Evolutionary conservation across 78 protist species (phyloP), one percentile per base, ranked within the genome.

Genomic region (Guillardia theta): DNA sequence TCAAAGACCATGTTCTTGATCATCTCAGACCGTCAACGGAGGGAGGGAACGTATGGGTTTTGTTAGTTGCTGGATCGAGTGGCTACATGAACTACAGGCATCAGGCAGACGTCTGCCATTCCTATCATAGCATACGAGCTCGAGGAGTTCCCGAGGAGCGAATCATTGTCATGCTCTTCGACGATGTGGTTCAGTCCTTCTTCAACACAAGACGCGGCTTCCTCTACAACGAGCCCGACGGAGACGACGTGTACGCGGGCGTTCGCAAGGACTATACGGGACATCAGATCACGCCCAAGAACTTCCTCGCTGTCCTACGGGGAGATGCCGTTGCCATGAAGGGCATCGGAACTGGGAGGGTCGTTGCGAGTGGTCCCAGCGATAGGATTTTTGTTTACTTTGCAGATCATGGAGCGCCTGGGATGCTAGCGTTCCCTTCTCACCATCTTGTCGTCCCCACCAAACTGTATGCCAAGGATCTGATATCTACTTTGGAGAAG

Each of bases 381-480:
- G 93, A 87, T 39, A 45, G 47, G 83, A 24, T 92, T 27, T 8
- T 92, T 39, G 64, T 92, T 43, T 92, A 39, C 58, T 95, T 37
- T 41, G 5, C 93, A 30, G 88, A 92, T 43, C 88, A 76, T 64
- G 94, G 94, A 8, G 53, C 93, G 45, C 94, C 96, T 0, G 96
- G 96, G 24, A 9, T 95, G 37, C 45, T 95, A 8, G 77, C 64
- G 47, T 64, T 95, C 50, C 96, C 96, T 47, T 58, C 88, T 33
- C 41, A n/a, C 30, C 8, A 44, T 64, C 44, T 19, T 18, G 43
- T 93, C 24, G 22, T 88, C 1, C 37, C 64, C 37, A 41, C 30
- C n/a, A 22, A 12, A 22, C 43, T 88, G 76, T 45, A 3, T 41
- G 94, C 87, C 19, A 21, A 22, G 27, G 78, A 44, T 10, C 62